Percentiles rank a stretch among this genome's conserved stretches.
Evolutionary conservation across 2,329 filamentous ascomycete species (phyloP).

Genomic region (Hypoxylon sp.): DNA sequence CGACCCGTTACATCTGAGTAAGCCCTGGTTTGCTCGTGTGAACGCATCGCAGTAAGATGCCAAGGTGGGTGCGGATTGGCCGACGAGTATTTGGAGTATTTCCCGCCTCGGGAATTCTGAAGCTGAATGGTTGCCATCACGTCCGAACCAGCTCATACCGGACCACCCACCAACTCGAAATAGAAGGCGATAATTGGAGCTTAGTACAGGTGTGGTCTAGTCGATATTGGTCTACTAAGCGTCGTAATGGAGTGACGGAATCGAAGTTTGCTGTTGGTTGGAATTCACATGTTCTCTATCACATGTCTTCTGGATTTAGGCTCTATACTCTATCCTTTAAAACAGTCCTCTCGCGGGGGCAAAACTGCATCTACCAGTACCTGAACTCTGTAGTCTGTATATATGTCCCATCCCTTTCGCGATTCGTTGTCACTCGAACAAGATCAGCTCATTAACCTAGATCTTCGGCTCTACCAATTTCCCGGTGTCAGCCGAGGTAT

Average conservation of each 20-base stretch:
- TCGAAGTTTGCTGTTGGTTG: constrained; percentile 32
- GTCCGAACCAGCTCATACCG: constrained; percentile 27
- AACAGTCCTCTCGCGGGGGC: constrained; percentile 20
- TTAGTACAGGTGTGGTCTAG: constrained; percentile 34
- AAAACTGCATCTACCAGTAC: constrained; percentile 23
- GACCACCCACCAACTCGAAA: constrained; percentile 39
- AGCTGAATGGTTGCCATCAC: constrained; percentile 21
- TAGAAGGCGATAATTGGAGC: constrained; percentile 40
- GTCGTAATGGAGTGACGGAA: constrained; percentile 36
- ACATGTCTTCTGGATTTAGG: constrained; percentile 42
- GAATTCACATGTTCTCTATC: constrained; percentile 33
- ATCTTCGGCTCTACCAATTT: constrained; percentile 36
- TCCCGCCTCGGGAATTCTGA: constrained; percentile 25
- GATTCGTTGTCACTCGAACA: constrained; percentile 10
- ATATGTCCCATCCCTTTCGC: constrained; percentile 32
- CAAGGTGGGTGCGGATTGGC: constrained; percentile 38
- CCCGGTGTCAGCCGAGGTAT: constrained; percentile 34
- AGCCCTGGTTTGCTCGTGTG: constrained; percentile 35
- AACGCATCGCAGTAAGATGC: constrained; percentile 45
- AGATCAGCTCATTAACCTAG: constrained; percentile 35
- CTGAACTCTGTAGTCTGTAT: constrained; percentile 39
- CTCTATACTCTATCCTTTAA: constrained; percentile 37
- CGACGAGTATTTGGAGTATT: constrained; percentile 5
- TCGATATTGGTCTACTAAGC: constrained; percentile 36
- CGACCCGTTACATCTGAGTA: constrained; percentile 40